These are phyloP conservation scores for Physcomitrellopsis africana DNA, from an alignment of 225 moss, liverwort and hornwort species.

Conservation along the genomic window DNA sequence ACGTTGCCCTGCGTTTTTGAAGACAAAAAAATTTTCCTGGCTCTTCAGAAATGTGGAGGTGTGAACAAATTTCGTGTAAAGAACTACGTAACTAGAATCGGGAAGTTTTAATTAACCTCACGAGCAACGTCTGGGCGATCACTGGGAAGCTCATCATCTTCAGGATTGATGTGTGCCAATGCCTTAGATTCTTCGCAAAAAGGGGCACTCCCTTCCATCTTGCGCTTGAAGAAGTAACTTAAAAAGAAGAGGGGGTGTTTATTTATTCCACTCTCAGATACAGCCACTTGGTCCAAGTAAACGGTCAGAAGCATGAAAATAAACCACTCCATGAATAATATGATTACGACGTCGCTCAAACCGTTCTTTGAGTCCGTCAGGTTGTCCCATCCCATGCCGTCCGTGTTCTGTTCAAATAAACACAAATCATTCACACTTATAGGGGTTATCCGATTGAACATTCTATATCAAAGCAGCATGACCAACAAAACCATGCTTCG, in stretches of 20 bases:
- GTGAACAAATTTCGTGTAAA: background rate
- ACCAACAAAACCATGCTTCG: background rate
- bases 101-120: slow-evolving; percentile 51
- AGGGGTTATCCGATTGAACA: too few relatives aligned
- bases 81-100: background rate
- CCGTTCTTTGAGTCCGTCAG: slow-evolving; percentile 70
- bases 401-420: slow-evolving; percentile 35
- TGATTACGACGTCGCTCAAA: slow-evolving; percentile 56
- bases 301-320: slow-evolving; percentile 61
- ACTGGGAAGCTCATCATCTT: slow-evolving; percentile 40
- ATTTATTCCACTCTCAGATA: slow-evolving; percentile 78
- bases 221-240: slow-evolving; percentile 41
- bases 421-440: background rate
- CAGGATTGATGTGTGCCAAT: slow-evolving; percentile 32
- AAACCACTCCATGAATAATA: slow-evolving; percentile 79
- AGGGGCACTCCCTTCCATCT: slow-evolving; percentile 25
- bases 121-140: slow-evolving; percentile 76
- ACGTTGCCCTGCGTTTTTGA: background rate
- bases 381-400: slow-evolving; percentile 77
- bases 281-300: slow-evolving; percentile 85
- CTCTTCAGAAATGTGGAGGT: background rate
- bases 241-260: slow-evolving; percentile 93
- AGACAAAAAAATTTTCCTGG: background rate
- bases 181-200: slow-evolving; percentile 36
- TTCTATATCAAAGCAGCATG: too few relatives aligned